Conservation (phyloP, 108 stramenopile genomes). For the Epipyxis sp. region DNA sequence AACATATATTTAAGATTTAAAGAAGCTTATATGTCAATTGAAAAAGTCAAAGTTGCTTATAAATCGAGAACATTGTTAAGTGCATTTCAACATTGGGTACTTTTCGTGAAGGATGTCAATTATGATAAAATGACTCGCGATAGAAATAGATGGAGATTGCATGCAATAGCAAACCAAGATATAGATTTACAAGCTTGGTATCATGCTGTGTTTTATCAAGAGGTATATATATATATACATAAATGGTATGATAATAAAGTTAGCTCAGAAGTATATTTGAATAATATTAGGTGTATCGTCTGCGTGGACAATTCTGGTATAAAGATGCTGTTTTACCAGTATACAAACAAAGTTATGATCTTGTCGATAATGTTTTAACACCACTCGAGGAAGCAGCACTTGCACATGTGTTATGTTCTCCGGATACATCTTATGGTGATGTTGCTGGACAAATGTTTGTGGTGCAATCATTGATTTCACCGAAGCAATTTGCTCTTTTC, state of each 20-base stretch:
- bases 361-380: constrained; percentile 30
- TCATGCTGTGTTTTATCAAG: constrained; percentile 45
- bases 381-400: constrained; percentile 40
- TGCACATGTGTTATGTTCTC: constrained; percentile 38
- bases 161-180: constrained; percentile 41
- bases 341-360: constrained; percentile 35
- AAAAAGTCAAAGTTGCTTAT: neutral
- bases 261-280: no score
- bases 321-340: constrained; percentile 35
- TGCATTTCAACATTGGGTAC: constrained; percentile 10
- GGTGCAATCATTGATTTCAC: constrained; percentile 30
- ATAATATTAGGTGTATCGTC: no score
- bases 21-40: neutral
- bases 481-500: constrained; percentile 34
- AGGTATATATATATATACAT: no score
- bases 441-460: constrained; percentile 49
- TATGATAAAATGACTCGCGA: constrained; percentile 28
- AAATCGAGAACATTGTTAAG: neutral
- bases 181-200: constrained; percentile 54
- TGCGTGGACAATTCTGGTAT: constrained; percentile 43
- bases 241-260: no score
- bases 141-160: constrained; percentile 38
- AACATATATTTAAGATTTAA: neutral
- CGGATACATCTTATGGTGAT: constrained; percentile 42
- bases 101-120: constrained; percentile 28